Base-by-base conservation (phyloP, 345 rosid genomes). In the Durio zibethinus region DNA sequence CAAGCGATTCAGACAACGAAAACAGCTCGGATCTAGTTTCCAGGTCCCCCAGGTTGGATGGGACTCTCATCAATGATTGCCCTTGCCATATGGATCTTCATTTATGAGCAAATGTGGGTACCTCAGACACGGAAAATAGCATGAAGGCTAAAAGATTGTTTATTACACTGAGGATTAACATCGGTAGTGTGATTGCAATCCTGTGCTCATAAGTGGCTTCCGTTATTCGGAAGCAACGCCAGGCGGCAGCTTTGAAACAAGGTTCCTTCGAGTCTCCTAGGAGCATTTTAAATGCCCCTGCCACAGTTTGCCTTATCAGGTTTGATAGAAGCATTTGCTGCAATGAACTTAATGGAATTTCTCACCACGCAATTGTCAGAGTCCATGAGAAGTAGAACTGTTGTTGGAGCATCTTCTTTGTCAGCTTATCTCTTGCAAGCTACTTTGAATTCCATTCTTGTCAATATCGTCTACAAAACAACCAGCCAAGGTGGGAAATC, bases 221-320 rank as follows among this genome's bases (percentile, higher is more conserved):
- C 21, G 9, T 64, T 18, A 77, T 85, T 0, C 92, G 89, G 87
- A 84, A 69, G 78, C 18, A 52, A 10, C 89, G 89, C 14, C 83
- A 87, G 11, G 59, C 74, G 0, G 69, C 72, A 2, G 93, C 91
- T n/a, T 40, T 91, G 59, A 33, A 76, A 71, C 65, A 73, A 0
- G 80, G 81, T 4, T 23, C 94, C 3, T 85, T 84, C 36, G 79
- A 72, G n/a, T 88, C 94, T 4, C 87, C 90, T 0, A 9, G 84
- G 54, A 85, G 82, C 12, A 62, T 87, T 8, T 47, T 79, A n/a
- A 1, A n/a, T 60, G 29, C 81, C 90, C 18, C 8, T 89, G 71
- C 97, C 94, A 4, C 91, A 92, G 60, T 92, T 89, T 50, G 77
- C 80, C 5, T 74, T 87, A 4, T 86, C 94, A 7, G 97, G 94